Conservation (phyloP, 1,284 basidiomycete genomes). For the Wallemia ichthyophaga region DNA sequence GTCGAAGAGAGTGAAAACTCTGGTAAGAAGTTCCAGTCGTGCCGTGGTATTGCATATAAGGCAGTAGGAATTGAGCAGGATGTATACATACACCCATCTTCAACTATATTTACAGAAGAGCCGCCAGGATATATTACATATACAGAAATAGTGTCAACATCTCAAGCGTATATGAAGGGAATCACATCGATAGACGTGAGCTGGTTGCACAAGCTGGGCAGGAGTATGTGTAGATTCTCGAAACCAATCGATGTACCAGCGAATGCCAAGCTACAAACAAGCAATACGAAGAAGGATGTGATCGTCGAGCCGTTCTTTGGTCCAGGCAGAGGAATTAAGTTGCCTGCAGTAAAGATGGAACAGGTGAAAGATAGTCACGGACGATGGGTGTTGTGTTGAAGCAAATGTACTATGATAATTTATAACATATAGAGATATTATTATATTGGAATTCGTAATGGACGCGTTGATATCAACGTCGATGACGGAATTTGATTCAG, state of each 20-base stretch:
- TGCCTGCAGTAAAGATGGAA: conserved; percentile 35
- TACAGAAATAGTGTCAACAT: conserved; percentile 46
- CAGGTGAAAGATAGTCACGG: conserved; percentile 16
- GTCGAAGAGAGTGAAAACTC: conserved; percentile 21
- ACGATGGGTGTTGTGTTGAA: conserved; percentile 13
- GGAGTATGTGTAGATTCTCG: conserved; percentile 55
- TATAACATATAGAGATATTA: background rate
- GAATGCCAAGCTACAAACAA: conserved; percentile 11
- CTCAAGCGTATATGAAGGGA: conserved; percentile 51
- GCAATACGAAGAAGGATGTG: conserved; percentile 12
- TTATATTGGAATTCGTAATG: too few relatives aligned
- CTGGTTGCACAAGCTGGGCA: conserved; percentile 59
- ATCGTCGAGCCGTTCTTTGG: conserved; percentile 55
- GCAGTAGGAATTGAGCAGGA: conserved; percentile 57
- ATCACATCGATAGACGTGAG: conserved; percentile 59
- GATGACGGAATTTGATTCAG: background rate
- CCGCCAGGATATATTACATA: conserved; percentile 75
- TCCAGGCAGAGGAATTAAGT: conserved; percentile 39
- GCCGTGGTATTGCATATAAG: conserved; percentile 53
- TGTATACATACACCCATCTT: conserved; percentile 76
- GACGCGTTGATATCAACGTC: too few relatives aligned
- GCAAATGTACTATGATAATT: background rate
- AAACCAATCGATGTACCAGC: conserved; percentile 43
- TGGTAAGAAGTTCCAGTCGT: conserved; percentile 38
- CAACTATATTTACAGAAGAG: conserved; percentile 32